phyloP scores from a whole-genome alignment of 208 protist genomes.

The Trypanosoma boissoni region DNA sequence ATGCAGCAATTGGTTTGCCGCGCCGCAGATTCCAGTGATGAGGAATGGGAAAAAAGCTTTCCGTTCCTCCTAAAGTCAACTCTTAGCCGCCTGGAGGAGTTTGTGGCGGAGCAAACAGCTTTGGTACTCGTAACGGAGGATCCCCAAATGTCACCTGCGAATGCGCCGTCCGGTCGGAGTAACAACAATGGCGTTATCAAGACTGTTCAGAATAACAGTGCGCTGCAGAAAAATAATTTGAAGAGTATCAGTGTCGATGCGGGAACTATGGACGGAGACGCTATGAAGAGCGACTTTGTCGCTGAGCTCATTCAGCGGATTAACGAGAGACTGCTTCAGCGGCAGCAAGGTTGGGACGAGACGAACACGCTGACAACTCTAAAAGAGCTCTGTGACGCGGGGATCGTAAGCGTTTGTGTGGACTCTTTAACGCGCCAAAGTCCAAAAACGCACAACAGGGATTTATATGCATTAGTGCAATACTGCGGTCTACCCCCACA shows the following conservation, averaged over 20 bases:
- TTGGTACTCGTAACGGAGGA: slow-evolving; percentile 3
- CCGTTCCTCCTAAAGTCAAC: slow-evolving; percentile 7
- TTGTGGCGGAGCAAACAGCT: slow-evolving; percentile 15
- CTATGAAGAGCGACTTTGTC: neutral
- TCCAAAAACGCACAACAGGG: slow-evolving; percentile 42
- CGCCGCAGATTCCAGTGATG: slow-evolving; percentile 26
- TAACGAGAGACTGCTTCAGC: slow-evolving; percentile 3
- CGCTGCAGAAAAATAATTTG: neutral
- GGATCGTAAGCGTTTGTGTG: slow-evolving; percentile 42
- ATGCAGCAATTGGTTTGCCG: slow-evolving; percentile 23
- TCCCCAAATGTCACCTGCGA: neutral
- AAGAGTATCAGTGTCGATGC: slow-evolving; percentile 19
- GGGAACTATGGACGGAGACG: neutral
- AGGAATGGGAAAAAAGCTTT: slow-evolving; percentile 31
- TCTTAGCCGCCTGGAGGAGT: slow-evolving; percentile 2
- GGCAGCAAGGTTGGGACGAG: neutral
- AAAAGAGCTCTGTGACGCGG: slow-evolving; percentile 36
- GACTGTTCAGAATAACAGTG: too few relatives aligned
- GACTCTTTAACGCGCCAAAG: slow-evolving; percentile 40
- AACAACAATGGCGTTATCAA: too few relatives aligned
- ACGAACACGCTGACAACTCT: slow-evolving; percentile 29
- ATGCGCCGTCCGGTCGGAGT: too few relatives aligned
- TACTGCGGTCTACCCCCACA: slow-evolving; percentile 70
- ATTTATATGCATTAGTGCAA: slow-evolving; percentile 56
- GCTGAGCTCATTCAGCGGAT: neutral